These are phyloP conservation scores for Yamadazyma laniorum DNA, from an alignment of 805 yeast species.

Conservation along the genomic window DNA sequence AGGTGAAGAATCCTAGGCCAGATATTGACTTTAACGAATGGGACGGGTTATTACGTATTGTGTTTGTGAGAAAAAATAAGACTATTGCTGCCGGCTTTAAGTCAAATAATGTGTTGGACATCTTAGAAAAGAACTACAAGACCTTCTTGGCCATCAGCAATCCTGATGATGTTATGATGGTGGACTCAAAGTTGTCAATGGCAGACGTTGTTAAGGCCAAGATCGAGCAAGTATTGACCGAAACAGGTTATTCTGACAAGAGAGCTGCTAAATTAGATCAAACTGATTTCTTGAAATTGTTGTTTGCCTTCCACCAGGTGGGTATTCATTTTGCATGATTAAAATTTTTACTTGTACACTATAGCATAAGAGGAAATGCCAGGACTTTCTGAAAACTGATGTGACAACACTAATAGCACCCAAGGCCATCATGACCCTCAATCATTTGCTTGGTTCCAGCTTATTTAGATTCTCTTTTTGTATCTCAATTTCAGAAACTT, in stretches of 20 bases:
- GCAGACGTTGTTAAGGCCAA: conserved; percentile 58
- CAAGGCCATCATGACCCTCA: too few species aligned
- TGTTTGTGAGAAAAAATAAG: conserved; percentile 90
- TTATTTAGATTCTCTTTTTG: too few species aligned
- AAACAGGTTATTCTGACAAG: conserved; percentile 78
- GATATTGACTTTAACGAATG: conserved; percentile 90
- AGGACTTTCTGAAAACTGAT: too few species aligned
- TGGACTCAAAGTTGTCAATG: conserved; percentile 42
- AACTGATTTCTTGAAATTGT: conserved; percentile 80
- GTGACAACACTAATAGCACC: too few species aligned
- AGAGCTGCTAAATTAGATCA: conserved; percentile 95
- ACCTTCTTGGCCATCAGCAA: conserved; percentile 59
- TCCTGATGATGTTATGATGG: conserved; percentile 43
- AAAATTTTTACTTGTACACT: conserved; percentile 3
- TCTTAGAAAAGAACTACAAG: conserved; percentile 84
- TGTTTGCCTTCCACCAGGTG: conserved; percentile 93
- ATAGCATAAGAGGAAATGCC: too few species aligned
- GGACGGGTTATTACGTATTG: conserved; percentile 92
- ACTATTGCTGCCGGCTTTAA: conserved; percentile 92
- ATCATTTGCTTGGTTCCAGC: too few species aligned
- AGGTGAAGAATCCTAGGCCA: conserved; percentile 92
- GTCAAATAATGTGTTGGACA: conserved; percentile 71
- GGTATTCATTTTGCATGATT: conserved; percentile 94
- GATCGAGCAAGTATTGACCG: conserved; percentile 68
- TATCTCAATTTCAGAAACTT: too few species aligned